A percentile compares a stretch with the other conserved stretches of the same genome.
Evolutionary conservation across 768 basidiomycete genomes (phyloP).

Genomic region (Pleurotus salmoneostramineus): DNA sequence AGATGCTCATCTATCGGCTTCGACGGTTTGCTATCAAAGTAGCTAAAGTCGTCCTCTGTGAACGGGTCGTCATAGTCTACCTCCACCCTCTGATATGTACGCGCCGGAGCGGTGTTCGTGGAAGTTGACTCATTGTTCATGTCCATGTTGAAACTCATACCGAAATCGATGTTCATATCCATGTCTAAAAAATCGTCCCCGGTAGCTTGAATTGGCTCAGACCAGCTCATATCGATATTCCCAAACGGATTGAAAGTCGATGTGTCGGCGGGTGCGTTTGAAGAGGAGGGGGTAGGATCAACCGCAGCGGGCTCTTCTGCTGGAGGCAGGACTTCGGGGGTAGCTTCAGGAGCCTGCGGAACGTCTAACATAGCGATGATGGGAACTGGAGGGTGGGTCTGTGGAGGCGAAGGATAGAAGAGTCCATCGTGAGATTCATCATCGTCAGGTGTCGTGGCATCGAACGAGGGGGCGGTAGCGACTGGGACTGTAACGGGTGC

Average conservation of each 20-base stretch:
- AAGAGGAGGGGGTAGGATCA: slow-evolving; percentile 9
- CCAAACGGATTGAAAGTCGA: slow-evolving; percentile 40
- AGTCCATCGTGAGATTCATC: slow-evolving; percentile 18
- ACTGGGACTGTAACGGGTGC: slow-evolving; percentile 10
- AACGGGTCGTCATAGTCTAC: slow-evolving; percentile 61
- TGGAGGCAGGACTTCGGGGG: slow-evolving; percentile 3
- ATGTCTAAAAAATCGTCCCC: slow-evolving; percentile 41
- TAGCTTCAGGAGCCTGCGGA: slow-evolving; percentile 17
- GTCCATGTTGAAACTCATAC: slow-evolving; percentile 24
- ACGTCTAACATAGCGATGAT: slow-evolving; percentile 18
- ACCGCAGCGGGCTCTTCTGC: background rate
- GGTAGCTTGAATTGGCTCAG: slow-evolving; percentile 43
- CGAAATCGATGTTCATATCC: slow-evolving; percentile 24
- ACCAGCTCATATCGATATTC: slow-evolving; percentile 35
- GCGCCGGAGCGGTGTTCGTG: slow-evolving; percentile 27
- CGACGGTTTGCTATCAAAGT: slow-evolving; percentile 64
- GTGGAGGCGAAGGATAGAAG: slow-evolving; percentile 63
- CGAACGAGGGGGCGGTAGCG: slow-evolving; percentile 8
- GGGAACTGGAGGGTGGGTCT: slow-evolving; percentile 31
- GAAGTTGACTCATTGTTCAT: slow-evolving; percentile 17
- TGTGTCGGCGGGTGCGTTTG: slow-evolving; percentile 15
- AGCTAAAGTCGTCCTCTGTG: slow-evolving; percentile 88
- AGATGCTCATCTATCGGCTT: slow-evolving; percentile 8
- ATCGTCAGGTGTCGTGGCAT: background rate
- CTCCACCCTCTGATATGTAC: slow-evolving; percentile 19